Evolutionary conservation across 805 yeast species (phyloP).

Genomic region (Candida quercuum): DNA sequence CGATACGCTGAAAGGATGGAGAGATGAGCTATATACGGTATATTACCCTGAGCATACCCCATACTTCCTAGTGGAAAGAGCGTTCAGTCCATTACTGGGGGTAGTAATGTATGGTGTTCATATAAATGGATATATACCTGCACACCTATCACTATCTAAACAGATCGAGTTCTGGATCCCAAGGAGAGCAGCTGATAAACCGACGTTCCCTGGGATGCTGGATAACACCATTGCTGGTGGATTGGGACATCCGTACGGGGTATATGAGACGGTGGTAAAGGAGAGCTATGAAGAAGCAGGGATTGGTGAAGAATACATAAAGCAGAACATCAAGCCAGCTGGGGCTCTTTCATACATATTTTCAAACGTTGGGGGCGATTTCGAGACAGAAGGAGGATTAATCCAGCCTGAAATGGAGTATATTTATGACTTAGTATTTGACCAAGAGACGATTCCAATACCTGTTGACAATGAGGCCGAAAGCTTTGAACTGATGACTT

Average conservation of each 20-base stretch:
- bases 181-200: constrained; percentile 66
- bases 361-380: constrained; percentile 30
- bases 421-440: constrained; percentile 62
- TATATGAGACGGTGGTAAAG: constrained; percentile 72
- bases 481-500: constrained; percentile 56
- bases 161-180: constrained; percentile 76
- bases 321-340: constrained; percentile 35
- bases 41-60: constrained; percentile 50
- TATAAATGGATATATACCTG: constrained; percentile 68
- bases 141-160: constrained; percentile 31
- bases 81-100: constrained; percentile 77
- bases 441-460: constrained; percentile 40
- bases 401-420: constrained; percentile 89
- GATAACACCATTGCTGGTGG: constrained; percentile 98
- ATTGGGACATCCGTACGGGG: constrained; percentile 72
- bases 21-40: constrained; percentile 75
- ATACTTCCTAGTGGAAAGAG: constrained; percentile 72
- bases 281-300: constrained; percentile 94
- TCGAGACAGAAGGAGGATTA: constrained; percentile 43
- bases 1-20: constrained; percentile 63
- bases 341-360: constrained; percentile 72
- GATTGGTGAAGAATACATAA: constrained; percentile 46
- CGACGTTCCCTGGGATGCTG: constrained; percentile 85
- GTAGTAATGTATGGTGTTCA: constrained; percentile 90
- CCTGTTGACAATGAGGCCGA: constrained; percentile 76